Base-by-base conservation (phyloP, 192 early-diverging fungal species). In the Coemansia sp. region DNA sequence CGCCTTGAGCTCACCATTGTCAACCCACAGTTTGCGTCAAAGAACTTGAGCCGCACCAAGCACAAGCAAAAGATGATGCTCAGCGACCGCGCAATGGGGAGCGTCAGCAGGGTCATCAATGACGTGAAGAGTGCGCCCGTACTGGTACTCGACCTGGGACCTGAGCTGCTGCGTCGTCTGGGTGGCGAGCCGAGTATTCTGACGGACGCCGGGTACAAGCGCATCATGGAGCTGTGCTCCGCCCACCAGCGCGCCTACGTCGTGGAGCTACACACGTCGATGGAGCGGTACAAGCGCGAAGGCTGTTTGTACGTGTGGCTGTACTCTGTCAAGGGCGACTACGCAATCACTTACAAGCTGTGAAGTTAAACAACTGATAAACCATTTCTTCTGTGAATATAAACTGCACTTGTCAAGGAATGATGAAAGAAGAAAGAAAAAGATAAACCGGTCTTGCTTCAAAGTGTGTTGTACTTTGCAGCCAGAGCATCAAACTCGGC, bases 401-500 rank as follows among this genome's bases (percentile, higher is more conserved):
- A 7, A 9, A 9, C 36, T 4, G 36, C 36, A 38, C n/a, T n/a
- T n/a, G n/a, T n/a, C n/a, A n/a, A n/a, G n/a, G n/a, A n/a, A n/a
- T n/a, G n/a, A n/a, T n/a, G n/a, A n/a, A n/a, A n/a, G 41, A 43
- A 43, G 7, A 43, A 4, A 14, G 14, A 43, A 14, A 43, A 43
- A 43, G 41, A 43, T 6, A 14, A 14, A 43, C 14, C 14, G 13
- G 13, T 14, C 4, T 52, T 25, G 6, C 23, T 52, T 52, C 22
- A 52, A 52, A 25, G 22, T 20, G n/a, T 57, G 55, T 4, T 34
- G 55, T 57, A 57, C 34, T 36, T 57, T 14, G 73, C 63, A 14
- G 74, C 64, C 17, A 68, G 25, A 14, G 55, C 38, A 53, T 96
- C 93, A 87, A 98, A 98, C 59, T 95, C 78, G 60, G 85, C 86